Evolutionary conservation across 2,329 filamentous ascomycete genomes (phyloP).

Genomic region (Zelopaecilomyces penicillatus): DNA sequence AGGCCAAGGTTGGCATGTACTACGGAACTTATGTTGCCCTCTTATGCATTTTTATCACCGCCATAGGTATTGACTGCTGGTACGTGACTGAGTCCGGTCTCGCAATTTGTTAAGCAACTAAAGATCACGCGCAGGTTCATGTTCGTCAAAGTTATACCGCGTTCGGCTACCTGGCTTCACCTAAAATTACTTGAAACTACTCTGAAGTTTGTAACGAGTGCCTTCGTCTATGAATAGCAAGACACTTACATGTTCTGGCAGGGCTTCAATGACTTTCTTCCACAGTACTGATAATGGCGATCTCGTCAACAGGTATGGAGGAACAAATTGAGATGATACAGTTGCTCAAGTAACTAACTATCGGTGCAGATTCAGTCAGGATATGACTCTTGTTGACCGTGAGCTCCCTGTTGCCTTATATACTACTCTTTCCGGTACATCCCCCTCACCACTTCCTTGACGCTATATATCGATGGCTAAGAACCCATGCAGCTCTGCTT

Average conservation of each 20-base stretch:
- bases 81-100: neutral
- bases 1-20: neutral
- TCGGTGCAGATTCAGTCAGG: slow-evolving; percentile 8
- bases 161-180: slow-evolving; percentile 1
- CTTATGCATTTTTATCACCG: neutral
- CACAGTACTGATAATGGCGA: neutral
- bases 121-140: neutral
- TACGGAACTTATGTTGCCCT: neutral
- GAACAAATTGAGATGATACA: neutral
- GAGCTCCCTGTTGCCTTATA: slow-evolving; percentile 13
- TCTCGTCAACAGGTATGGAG: neutral
- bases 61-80: slow-evolving; percentile 2
- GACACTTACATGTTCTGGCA: neutral
- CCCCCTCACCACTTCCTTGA: neutral
- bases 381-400: slow-evolving; percentile 17
- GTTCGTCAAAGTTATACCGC: slow-evolving; percentile 2
- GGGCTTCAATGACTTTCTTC: slow-evolving; percentile 1
- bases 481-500: neutral
- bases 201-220: neutral
- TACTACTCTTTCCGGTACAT: slow-evolving; percentile 2
- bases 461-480: neutral
- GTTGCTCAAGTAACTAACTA: neutral
- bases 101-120: neutral
- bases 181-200: slow-evolving; percentile 1
- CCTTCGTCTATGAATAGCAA: neutral